Percentiles rank a stretch among this genome's conserved stretches.
Conservation (phyloP, 116 monocot genomes). For the Dioscorea cayenensis region DNA sequence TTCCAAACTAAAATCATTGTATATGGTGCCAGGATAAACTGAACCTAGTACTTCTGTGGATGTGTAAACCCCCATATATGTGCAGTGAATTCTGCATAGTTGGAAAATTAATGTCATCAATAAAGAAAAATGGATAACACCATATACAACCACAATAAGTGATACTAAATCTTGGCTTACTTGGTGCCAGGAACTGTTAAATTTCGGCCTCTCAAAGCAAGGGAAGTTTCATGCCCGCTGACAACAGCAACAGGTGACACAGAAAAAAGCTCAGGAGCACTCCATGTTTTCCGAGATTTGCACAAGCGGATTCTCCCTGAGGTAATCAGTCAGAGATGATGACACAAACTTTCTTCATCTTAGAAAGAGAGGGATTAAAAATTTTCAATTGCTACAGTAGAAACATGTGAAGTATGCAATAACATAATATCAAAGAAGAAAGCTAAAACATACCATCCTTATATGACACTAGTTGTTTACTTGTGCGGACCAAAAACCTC, state of each 20-base stretch:
- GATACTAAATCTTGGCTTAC: constrained; percentile 25
- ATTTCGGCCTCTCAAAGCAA: constrained; percentile 78
- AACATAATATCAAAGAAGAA: background rate
- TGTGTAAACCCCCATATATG: constrained; percentile 67
- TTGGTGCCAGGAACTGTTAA: constrained; percentile 81
- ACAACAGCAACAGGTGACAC: constrained; percentile 90
- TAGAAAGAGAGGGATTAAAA: background rate
- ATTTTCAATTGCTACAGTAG: background rate
- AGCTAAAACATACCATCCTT: constrained; percentile 65
- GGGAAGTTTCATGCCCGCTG: constrained; percentile 60
- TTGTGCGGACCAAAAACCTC: constrained; percentile 74
- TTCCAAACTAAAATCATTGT: constrained; percentile 66
- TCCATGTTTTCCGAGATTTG: constrained; percentile 83
- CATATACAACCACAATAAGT: background rate
- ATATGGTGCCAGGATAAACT: constrained; percentile 57
- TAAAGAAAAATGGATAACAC: background rate
- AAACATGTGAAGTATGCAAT: background rate
- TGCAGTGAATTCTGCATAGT: constrained; percentile 77
- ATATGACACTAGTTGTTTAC: constrained; percentile 60
- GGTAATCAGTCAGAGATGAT: background rate
- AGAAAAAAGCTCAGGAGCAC: constrained; percentile 69
- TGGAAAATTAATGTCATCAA: background rate
- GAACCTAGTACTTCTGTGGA: constrained; percentile 78
- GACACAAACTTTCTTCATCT: background rate
- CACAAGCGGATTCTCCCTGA: constrained; percentile 64